Conservation (phyloP, 2,329 filamentous ascomycete species). For the Trichoderma brevicompactum region DNA sequence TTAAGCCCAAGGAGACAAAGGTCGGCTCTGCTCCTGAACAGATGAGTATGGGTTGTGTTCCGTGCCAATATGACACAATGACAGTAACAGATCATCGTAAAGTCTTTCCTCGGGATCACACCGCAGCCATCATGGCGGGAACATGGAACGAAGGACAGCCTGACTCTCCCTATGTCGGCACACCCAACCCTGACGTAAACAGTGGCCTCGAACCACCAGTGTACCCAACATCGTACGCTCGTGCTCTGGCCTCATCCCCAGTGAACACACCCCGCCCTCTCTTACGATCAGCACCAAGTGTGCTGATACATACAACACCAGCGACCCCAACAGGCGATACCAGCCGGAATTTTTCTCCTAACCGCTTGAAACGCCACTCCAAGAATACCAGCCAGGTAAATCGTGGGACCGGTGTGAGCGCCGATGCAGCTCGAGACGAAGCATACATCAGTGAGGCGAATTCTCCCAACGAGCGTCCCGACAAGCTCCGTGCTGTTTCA, state of each 20-base stretch:
- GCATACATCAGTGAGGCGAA: neutral
- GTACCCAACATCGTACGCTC: constrained; percentile 21
- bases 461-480: neutral
- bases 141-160: constrained; percentile 68
- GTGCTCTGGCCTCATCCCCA: constrained; percentile 7
- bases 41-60: constrained; percentile 34
- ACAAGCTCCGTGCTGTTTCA: neutral
- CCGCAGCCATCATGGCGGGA: constrained; percentile 58
- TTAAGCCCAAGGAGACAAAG: constrained; percentile 43
- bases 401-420: constrained; percentile 10
- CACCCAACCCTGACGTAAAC: constrained; percentile 35
- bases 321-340: neutral
- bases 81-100: constrained; percentile 36
- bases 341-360: neutral
- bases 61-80: constrained; percentile 43
- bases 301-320: neutral
- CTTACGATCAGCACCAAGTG: neutral
- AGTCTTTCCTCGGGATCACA: constrained; percentile 50
- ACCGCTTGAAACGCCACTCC: constrained; percentile 2
- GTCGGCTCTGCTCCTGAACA: constrained; percentile 29
- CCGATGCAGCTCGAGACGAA: constrained; percentile 18
- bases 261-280: neutral
- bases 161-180: constrained; percentile 55
- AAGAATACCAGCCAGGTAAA: constrained; percentile 1
- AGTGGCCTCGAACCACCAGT: constrained; percentile 31